Conservation (phyloP, 2,329 filamentous ascomycete genomes). For the Mollisiaceae sp. region DNA sequence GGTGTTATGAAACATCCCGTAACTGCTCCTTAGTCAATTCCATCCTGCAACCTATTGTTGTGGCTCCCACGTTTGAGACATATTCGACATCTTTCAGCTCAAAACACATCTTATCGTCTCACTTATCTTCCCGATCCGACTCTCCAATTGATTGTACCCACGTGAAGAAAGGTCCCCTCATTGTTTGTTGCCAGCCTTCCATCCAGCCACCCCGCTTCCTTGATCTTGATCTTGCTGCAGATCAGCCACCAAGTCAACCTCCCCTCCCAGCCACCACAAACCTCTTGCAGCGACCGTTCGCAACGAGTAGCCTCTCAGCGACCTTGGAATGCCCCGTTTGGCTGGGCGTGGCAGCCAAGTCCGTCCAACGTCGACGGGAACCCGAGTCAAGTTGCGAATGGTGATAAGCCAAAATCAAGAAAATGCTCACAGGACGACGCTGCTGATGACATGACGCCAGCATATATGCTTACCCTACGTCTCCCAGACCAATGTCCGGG, state of each 20-base stretch:
- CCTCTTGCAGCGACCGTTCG: background rate
- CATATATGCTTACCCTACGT: background rate
- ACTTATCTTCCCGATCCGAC: background rate
- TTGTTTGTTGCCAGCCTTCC: background rate
- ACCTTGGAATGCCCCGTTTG: background rate
- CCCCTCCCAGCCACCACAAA: background rate
- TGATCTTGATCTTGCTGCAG: background rate
- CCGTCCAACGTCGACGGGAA: background rate
- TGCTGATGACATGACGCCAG: background rate
- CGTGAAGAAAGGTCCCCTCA: background rate
- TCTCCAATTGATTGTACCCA: background rate
- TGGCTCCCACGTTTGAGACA: background rate
- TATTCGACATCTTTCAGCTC: background rate
- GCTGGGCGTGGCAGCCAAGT: background rate
- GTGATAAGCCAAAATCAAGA: background rate
- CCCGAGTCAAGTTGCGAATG: background rate
- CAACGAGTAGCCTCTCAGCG: too few relatives aligned
- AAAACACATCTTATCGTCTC: background rate
- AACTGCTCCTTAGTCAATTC: background rate
- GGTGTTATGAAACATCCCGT: background rate
- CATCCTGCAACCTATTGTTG: too few relatives aligned
- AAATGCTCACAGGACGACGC: background rate
- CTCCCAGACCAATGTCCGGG: too few relatives aligned
- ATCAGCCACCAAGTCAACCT: conserved; percentile 9
- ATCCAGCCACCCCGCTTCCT: conserved; percentile 1